Evolutionary conservation across 352 stramenopile species (phyloP), one percentile per base, ranked within the genome.

Genomic region (Pythium angustatum): DNA sequence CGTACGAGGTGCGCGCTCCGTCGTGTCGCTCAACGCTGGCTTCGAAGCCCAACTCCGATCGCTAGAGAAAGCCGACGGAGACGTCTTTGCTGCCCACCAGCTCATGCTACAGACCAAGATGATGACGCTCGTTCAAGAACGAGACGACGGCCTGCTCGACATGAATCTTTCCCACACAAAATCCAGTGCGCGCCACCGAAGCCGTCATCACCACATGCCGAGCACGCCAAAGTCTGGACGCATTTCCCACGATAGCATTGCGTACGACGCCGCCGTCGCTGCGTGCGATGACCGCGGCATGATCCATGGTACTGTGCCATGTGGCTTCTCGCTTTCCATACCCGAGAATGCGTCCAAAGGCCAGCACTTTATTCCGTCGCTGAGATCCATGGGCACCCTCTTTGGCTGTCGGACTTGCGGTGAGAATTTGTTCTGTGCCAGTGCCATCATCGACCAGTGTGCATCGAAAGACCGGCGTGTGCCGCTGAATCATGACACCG

Each of bases 21-120:
- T 97, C 11, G 73, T 91, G 14, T 77, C 71, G 49, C 66, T 95
- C 11, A 97, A 97, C 57, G 36, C 66, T 31, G 87, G 90, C 19
- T 97, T 97, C 58, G 87, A 97, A 62, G 70, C 79, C 17, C 88
- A 97, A 62, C 70, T 97, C 8, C 79, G 81, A 24, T 90, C 72
- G 36, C 83, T 96, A 5, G 83, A 88, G 15, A 75, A 72, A n/a
- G 71, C 86, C 8, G 47, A 77, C 2, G 81, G 83, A 19, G 73
- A 97, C 38, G 73, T 96, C 21, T 93, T 92, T 36, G 58, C 65
- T 12, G 85, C 90, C 14, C 84, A 96, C 52, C 87, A 96, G 62
- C 64, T 92, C 33, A 56, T 95, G 58, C 71, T 96, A 0, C 75
- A 78, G 48, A 53, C 54, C 11, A 78, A 77, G 21, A 59, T 88